phyloP scores from a whole-genome alignment of 179 eudicot genomes.

The Beta macrorhiza region DNA sequence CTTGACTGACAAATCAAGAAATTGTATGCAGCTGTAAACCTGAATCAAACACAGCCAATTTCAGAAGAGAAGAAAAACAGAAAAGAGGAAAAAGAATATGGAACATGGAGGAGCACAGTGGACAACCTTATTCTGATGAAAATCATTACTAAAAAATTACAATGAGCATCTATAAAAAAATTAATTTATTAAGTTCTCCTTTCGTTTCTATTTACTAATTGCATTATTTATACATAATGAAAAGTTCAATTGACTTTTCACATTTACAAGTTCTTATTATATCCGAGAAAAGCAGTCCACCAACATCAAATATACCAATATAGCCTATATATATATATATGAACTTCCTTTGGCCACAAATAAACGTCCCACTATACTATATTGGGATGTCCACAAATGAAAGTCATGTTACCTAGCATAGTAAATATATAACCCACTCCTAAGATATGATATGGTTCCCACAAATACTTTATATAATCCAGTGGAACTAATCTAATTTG shows the following conservation, averaged over 20 bases:
- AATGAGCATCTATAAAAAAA: not conserved
- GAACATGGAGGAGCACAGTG: not conserved
- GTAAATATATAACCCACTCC: too few species aligned
- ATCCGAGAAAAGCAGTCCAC: not conserved
- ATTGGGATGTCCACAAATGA: too few species aligned
- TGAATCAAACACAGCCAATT: conserved; percentile 30
- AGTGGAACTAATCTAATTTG: too few species aligned
- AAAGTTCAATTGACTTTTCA: conserved; percentile 9
- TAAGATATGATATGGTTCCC: too few species aligned
- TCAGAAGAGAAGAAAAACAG: not conserved
- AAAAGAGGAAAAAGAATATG: not conserved
- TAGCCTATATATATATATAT: too few species aligned
- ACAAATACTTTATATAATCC: too few species aligned
- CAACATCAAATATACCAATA: not conserved
- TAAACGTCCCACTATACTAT: too few species aligned
- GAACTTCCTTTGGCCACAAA: too few species aligned
- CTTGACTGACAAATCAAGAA: conserved; percentile 57
- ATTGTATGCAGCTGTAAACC: conserved; percentile 91
- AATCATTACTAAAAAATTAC: too few species aligned
- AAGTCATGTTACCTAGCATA: too few species aligned
- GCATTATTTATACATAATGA: not conserved
- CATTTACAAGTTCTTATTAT: not conserved
- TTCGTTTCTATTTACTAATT: not conserved
- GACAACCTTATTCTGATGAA: not conserved
- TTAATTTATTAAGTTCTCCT: not conserved